Percentiles rank a stretch among this genome's conserved stretches.
Evolutionary conservation across 371 early-diverging fungal species (phyloP).

Genomic region (Encephalitozoon intestinalis): DNA sequence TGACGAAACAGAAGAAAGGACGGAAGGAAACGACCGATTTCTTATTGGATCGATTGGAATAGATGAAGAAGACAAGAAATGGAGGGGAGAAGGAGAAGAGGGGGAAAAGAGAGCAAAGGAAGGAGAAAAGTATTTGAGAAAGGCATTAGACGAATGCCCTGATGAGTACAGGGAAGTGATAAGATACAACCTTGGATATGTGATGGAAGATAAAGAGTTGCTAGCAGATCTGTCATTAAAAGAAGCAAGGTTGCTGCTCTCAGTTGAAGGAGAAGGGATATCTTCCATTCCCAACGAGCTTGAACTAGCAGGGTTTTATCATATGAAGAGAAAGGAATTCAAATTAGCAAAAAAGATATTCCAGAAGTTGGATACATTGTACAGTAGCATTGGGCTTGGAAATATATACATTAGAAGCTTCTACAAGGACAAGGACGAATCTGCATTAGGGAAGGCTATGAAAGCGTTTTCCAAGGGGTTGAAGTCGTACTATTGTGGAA

Average conservation of each 20-base stretch:
- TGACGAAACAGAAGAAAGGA: background rate
- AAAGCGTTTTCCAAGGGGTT: background rate
- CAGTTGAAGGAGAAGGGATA: background rate
- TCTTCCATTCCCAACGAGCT: background rate
- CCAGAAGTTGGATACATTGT: background rate
- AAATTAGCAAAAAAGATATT: slow-evolving; percentile 3
- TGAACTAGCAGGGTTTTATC: background rate
- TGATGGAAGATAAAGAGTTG: background rate
- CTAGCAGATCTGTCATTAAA: background rate
- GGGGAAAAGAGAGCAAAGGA: background rate
- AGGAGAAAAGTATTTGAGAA: background rate
- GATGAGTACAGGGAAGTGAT: background rate
- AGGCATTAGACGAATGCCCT: background rate
- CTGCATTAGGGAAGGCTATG: background rate
- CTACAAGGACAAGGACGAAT: background rate
- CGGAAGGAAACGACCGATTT: background rate
- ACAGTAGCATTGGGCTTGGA: slow-evolving; percentile 1
- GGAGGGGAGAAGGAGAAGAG: background rate
- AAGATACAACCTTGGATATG: slow-evolving; percentile 19
- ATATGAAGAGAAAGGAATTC: background rate
- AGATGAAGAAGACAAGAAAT: background rate
- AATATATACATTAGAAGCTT: slow-evolving; percentile 4
- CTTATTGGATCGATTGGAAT: background rate
- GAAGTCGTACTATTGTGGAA: slow-evolving; percentile 5
- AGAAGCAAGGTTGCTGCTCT: background rate